Conservation (phyloP, 306 rosid genomes). For the Castanea crenata region DNA sequence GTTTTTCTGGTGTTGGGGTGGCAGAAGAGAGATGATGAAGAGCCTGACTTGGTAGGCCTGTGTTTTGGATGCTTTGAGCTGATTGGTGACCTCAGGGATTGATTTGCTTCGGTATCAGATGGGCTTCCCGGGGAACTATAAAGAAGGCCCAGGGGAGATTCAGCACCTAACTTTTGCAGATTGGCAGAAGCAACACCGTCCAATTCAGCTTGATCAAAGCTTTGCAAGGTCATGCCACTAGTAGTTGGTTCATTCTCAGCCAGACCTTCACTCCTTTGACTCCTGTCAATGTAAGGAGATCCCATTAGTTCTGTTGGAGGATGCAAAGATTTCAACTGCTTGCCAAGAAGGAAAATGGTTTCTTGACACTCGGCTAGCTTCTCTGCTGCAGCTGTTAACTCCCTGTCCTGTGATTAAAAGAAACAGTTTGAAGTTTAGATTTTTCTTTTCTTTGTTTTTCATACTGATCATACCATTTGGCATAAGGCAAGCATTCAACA, state of each 20-base stretch:
- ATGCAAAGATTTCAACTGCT: conserved; percentile 78
- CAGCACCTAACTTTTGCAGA: conserved; percentile 45
- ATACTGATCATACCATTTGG: conserved; percentile 1
- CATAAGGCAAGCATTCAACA: neutral
- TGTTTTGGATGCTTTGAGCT: conserved; percentile 48
- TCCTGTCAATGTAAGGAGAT: conserved; percentile 47
- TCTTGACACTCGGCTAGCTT: conserved; percentile 99
- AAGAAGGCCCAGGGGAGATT: conserved; percentile 52
- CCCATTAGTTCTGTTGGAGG: conserved; percentile 65
- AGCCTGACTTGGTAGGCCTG: conserved; percentile 69
- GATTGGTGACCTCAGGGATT: conserved; percentile 52
- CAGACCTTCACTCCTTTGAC: conserved; percentile 48
- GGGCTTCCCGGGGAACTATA: conserved; percentile 52
- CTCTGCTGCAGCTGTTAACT: conserved; percentile 83
- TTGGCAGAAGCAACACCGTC: conserved; percentile 43
- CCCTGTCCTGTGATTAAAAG: conserved; percentile 63
- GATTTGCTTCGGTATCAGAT: conserved; percentile 57
- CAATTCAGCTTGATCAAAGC: conserved; percentile 46
- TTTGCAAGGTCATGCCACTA: conserved; percentile 46
- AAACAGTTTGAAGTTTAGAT: conserved; percentile 16
- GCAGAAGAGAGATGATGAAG: conserved; percentile 68
- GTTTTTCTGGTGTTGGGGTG: conserved; percentile 82
- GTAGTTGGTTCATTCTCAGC: conserved; percentile 49
- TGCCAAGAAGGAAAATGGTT: conserved; percentile 91
- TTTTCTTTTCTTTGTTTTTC: conserved; percentile 2